Evolutionary conservation across 371 early-diverging fungal species (phyloP), one percentile per base, ranked within the genome.

Genomic region (Mortierella sp.): DNA sequence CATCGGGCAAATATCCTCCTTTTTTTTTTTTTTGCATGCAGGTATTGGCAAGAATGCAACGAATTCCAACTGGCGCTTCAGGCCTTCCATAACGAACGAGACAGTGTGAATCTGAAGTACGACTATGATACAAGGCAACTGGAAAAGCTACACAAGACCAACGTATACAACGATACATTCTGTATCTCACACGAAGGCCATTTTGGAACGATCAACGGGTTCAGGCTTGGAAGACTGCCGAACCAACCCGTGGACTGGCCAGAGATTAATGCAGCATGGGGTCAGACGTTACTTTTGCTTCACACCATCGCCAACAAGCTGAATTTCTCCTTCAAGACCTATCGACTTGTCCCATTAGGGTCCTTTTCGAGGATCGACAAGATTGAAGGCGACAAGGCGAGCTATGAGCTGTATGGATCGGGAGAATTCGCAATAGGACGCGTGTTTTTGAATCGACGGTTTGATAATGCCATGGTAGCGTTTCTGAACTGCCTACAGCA

Each of bases 231-330:
- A 14, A 86, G 95, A 28, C 80, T 95, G 6, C 89, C 91, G 5
- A 82, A 84, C 1, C 88, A 92, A 66, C 88, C 84, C 30, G 93
- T 96, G 26, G 95, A 94, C 39, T 98, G 98, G 98, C 86, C 81
- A 26, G 98, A 98, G 81, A 96, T 98, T 58, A 98, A 98, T 81
- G 97, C 98, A 1, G 98, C 95, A 0, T 91, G 96, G 93, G 98
- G 97, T 4, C 96, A 96, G 64, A 89, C 94, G 0, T 60, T 95
- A 24, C 80, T 97, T 26, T 78, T 96, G 54, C 70, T 98, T 18
- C 94, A 96, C 71, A 94, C 95, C 0, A 87, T 96, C 8, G 94
- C 96, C 14, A 89, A 86, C 67, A 91, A 91, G 66, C 86, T 96
- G 26, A 87, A 87, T 19, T 94, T 94, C 64, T 86, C 88, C 30